phyloP scores from a whole-genome alignment of 306 rosid species.

The Phaseolus lunatus region DNA sequence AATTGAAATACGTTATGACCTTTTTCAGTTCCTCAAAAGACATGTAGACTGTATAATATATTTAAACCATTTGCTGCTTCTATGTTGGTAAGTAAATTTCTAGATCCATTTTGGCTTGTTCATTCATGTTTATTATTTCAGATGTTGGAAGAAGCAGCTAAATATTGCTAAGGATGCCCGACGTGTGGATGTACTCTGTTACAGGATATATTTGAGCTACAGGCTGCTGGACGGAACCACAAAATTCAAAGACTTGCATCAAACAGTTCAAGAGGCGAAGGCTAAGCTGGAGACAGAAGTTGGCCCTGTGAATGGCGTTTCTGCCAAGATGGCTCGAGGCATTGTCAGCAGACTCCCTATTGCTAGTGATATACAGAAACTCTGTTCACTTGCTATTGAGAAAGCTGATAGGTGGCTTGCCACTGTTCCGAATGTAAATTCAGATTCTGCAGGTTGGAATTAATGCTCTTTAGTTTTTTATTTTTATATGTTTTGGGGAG shows the following conservation, averaged over 20 bases:
- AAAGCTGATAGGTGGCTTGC: conserved; percentile 83
- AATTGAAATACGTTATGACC: too few relatives aligned
- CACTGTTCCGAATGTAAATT: conserved; percentile 56
- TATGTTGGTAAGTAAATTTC: conserved; percentile 32
- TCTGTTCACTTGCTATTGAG: conserved; percentile 87
- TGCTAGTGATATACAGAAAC: conserved; percentile 80
- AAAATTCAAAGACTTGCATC: conserved; percentile 80
- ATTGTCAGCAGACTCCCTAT: conserved; percentile 94
- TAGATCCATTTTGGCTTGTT: conserved; percentile 47
- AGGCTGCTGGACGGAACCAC: conserved; percentile 84
- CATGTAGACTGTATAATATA: too few relatives aligned
- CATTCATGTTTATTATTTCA: conserved; percentile 53
- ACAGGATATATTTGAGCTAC: conserved; percentile 83
- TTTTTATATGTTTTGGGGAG: neutral
- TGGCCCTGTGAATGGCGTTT: conserved; percentile 81
- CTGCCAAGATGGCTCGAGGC: conserved; percentile 91
- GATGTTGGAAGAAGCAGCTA: conserved; percentile 94
- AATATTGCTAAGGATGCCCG: conserved; percentile 88
- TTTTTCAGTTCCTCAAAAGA: too few relatives aligned
- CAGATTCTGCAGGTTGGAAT: conserved; percentile 66
- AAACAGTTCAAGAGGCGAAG: conserved; percentile 75
- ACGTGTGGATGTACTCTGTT: conserved; percentile 88
- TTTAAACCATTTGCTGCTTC: too few relatives aligned
- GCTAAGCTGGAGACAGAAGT: conserved; percentile 84
- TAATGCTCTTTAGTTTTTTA: neutral